Percentiles rank a stretch among this genome's conserved stretches.
These are phyloP conservation scores for Colletotrichum limetticola DNA, from an alignment of 2,329 filamentous ascomycete species.

Conservation along the genomic window DNA sequence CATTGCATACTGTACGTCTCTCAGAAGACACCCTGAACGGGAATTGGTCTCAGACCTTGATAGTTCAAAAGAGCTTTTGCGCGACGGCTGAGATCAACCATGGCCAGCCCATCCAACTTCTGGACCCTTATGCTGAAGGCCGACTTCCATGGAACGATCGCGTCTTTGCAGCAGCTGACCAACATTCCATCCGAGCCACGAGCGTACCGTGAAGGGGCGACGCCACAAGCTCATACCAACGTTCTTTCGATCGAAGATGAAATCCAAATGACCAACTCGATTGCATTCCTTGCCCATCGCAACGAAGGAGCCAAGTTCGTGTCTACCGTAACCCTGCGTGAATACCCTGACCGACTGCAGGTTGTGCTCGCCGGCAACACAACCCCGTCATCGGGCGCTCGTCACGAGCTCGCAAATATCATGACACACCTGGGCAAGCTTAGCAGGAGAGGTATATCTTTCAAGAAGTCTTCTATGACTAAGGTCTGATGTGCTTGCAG, in stretches of 20 bases:
- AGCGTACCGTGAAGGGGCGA: not conserved
- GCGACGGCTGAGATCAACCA: not conserved
- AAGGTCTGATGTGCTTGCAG: not conserved
- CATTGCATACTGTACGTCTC: not conserved
- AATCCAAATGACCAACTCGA: not conserved
- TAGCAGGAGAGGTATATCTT: not conserved
- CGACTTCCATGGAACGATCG: not conserved
- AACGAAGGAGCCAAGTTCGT: slow-evolving; percentile 1
- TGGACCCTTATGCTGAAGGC: not conserved
- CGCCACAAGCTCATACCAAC: not conserved
- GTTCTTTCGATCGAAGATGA: not conserved
- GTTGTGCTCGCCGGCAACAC: not conserved
- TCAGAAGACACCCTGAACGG: not conserved
- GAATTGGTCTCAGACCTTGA: not conserved
- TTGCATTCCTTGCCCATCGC: slow-evolving; percentile 5
- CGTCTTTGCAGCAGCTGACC: not conserved
- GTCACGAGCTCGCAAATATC: not conserved
- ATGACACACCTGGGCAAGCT: not conserved
- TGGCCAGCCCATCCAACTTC: not conserved
- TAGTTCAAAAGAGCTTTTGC: not conserved
- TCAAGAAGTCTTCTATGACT: not conserved
- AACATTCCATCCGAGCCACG: not conserved
- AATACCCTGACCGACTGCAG: not conserved
- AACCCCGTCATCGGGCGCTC: not conserved
- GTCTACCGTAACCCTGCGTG: not conserved